Conservation (phyloP, 2,329 filamentous ascomycete genomes). For the Clathrospora elynae region DNA sequence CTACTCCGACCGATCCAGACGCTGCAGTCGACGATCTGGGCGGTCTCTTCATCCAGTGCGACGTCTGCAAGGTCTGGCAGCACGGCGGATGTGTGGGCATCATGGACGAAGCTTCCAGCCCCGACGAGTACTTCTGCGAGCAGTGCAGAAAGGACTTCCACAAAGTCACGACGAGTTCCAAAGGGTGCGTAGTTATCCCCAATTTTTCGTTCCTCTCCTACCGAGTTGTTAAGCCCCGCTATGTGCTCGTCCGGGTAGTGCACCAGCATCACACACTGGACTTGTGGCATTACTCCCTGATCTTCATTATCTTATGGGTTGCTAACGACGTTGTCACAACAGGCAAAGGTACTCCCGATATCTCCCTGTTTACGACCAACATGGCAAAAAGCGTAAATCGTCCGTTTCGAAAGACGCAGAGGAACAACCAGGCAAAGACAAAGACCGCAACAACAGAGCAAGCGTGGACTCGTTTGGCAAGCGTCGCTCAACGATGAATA, state of each 20-base stretch:
- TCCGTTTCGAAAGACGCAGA: slow-evolving; percentile 69
- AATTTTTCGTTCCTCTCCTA: slow-evolving; percentile 14
- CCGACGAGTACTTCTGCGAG: slow-evolving; percentile 98
- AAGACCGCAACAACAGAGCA: slow-evolving; percentile 60
- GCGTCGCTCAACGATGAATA: slow-evolving; percentile 95
- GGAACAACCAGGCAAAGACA: slow-evolving; percentile 59
- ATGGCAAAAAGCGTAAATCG: slow-evolving; percentile 62
- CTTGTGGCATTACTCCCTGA: neutral
- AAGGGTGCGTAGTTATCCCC: slow-evolving; percentile 70
- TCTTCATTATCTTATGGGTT: neutral
- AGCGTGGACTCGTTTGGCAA: slow-evolving; percentile 70
- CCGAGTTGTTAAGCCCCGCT: neutral
- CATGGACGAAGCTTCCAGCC: slow-evolving; percentile 88
- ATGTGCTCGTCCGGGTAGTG: neutral
- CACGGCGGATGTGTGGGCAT: slow-evolving; percentile 98
- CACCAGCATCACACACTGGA: neutral
- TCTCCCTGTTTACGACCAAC: slow-evolving; percentile 62
- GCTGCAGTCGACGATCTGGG: slow-evolving; percentile 73
- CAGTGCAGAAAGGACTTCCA: slow-evolving; percentile 91
- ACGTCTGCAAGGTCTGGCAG: slow-evolving; percentile 97
- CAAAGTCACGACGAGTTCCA: slow-evolving; percentile 76
- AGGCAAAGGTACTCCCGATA: slow-evolving; percentile 69
- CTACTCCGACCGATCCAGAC: slow-evolving; percentile 62
- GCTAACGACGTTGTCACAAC: slow-evolving; percentile 16
- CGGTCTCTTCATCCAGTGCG: slow-evolving; percentile 97